Percentiles rank a stretch among this genome's conserved stretches.
phyloP scores from a whole-genome alignment of 495 filamentous ascomycete species.

The Apiosordaria backusii region DNA sequence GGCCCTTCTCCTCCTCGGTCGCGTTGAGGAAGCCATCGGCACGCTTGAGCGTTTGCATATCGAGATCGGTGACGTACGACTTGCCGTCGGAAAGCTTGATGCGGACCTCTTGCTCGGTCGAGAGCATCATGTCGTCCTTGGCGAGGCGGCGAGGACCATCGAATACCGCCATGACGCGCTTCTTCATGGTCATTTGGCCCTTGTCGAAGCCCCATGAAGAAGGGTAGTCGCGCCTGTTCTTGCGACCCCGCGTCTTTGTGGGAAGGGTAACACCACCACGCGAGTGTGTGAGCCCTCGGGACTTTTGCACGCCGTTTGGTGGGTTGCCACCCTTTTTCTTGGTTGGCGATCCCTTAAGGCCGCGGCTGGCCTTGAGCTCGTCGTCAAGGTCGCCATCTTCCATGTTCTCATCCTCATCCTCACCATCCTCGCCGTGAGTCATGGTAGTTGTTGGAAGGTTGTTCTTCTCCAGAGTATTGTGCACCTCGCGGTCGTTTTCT shows the following conservation, averaged over 20 bases:
- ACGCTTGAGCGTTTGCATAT: conserved; percentile 83
- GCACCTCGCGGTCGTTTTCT: conserved; percentile 75
- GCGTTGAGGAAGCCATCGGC: conserved; percentile 75
- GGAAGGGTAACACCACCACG: conserved; percentile 58
- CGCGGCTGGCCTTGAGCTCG: conserved; percentile 33
- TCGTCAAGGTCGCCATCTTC: conserved; percentile 46
- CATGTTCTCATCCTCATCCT: conserved; percentile 60
- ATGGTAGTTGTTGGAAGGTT: conserved; percentile 59
- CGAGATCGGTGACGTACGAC: conserved; percentile 87
- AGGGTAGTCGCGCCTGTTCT: conserved; percentile 89
- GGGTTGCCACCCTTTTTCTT: conserved; percentile 44
- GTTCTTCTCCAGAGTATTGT: conserved; percentile 81
- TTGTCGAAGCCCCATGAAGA: conserved; percentile 85
- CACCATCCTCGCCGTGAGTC: conserved; percentile 60
- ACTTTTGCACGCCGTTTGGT: conserved; percentile 51
- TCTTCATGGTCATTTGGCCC: conserved; percentile 95
- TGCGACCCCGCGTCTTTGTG: conserved; percentile 62
- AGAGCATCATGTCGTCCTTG: conserved; percentile 99
- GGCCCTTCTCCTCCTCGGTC: conserved; percentile 78
- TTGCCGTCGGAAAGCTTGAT: conserved; percentile 67
- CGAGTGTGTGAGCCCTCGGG: conserved; percentile 56
- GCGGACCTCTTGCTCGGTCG: conserved; percentile 90
- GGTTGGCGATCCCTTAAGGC: conserved; percentile 29
- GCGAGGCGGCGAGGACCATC: conserved; percentile 83
- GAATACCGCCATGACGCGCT: conserved; percentile 90